Evolutionary conservation across 1,284 basidiomycete genomes (phyloP), one percentile per base, ranked within the genome.

Genomic region (Mycena sp.): DNA sequence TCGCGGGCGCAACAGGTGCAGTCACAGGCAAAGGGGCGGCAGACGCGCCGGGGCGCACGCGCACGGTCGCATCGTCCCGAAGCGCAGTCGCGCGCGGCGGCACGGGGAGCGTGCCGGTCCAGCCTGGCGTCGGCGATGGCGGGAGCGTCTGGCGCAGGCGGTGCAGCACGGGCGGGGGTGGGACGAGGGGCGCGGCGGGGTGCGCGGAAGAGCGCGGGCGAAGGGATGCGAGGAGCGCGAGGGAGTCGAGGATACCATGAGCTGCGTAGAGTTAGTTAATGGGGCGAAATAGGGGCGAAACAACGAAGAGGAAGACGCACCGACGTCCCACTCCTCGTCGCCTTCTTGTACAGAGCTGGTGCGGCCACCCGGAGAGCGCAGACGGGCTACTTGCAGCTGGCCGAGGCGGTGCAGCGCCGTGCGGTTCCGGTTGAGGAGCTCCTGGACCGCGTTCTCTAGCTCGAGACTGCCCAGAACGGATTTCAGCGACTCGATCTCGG

Each of bases 301-400:
- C 49, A 61, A 65, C 17, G 26, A 6, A 35, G 43, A 29, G 52
- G 57, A 56, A 49, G 29, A 73, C 86, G 70, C 72, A 92, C 92
- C 92, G 58, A 85, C 85, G 67, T 91, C 86, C 88, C 88, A 91
- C 73, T 94, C 92, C 73, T 92, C 91, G 16, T 90, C 90, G 25
- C 82, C 87, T 71, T 87, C 83, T 70, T 87, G 82, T 5, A 87
- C 85, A 25, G 68, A 66, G 59, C 78, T 83, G 29, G 75, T 74
- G 38, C 82, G 80, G 58, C 81, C 81, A n/a, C 78, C 78, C 30
- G 80, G 78, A 25, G 75, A 75, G 14, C 79, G 78, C 21, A 90
- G 73, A 25, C 91, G 83, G 58, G 75, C 71, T 25, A 77, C 78
- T 70, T 93, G 92, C 44, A 94, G 77, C 65, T 87, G 82, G 67